phyloP scores from a whole-genome alignment of 2,329 filamentous ascomycete species.

The Pseudogymnoascus sp. region DNA sequence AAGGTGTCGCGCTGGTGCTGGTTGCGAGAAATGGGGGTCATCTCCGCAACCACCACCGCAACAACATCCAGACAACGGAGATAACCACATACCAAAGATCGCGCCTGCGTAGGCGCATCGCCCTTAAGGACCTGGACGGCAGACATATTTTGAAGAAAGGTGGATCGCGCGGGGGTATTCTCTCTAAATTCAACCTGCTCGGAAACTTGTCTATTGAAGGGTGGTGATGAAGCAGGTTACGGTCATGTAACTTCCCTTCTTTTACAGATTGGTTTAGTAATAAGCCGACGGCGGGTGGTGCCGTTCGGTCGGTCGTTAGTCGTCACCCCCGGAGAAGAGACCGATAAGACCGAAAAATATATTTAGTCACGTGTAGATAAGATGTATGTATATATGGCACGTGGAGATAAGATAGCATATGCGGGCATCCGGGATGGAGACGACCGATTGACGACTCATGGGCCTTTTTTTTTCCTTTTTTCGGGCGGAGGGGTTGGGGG shows the following conservation, averaged over 20 bases:
- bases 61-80: not conserved
- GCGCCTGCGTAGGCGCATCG: conserved; percentile 24
- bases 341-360: conserved; percentile 1
- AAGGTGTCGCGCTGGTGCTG: not conserved
- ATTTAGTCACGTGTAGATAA: not conserved
- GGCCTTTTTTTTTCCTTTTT: not conserved
- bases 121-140: conserved; percentile 19
- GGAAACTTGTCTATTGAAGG: not conserved
- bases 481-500: not conserved
- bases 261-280: not conserved
- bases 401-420: no score
- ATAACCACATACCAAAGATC: conserved; percentile 24
- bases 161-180: not conserved
- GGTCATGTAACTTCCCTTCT: not conserved
- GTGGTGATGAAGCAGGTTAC: not conserved
- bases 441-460: not conserved
- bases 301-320: not conserved
- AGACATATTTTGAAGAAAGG: conserved; percentile 22
- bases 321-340: not conserved
- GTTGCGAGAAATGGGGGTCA: not conserved
- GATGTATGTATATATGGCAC: no score
- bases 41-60: not conserved
- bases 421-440: no score
- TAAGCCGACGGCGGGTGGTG: not conserved
- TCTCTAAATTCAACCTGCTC: not conserved